A percentile compares a stretch with the other conserved stretches of the same genome.
These are phyloP conservation scores for Aquilaria sinensis DNA, from an alignment of 345 rosid species.

Conservation along the genomic window DNA sequence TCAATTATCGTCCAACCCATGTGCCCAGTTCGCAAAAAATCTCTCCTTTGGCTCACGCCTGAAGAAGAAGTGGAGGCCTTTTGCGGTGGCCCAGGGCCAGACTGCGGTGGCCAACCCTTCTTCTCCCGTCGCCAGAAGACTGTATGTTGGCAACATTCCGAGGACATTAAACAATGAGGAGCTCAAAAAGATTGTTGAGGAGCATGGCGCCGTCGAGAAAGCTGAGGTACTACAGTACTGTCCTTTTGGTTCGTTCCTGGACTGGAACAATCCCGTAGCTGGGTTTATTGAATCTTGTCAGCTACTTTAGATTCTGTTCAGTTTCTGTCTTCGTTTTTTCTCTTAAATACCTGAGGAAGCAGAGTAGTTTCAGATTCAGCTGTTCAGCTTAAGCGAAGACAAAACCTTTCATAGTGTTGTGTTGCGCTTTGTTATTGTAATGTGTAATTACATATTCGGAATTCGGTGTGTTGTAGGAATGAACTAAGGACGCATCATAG, in stretches of 20 bases:
- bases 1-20: constrained; percentile 3
- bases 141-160: constrained; percentile 80
- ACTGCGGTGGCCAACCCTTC: constrained; percentile 35
- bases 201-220: constrained; percentile 76
- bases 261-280: not conserved
- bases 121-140: constrained; percentile 47
- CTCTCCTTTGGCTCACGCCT: constrained; percentile 4
- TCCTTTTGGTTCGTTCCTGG: not conserved
- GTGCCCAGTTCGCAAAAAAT: constrained; percentile 3
- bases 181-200: constrained; percentile 56
- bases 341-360: too few relatives aligned
- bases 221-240: constrained; percentile 45
- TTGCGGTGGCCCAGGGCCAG: constrained; percentile 42
- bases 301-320: too few relatives aligned
- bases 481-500: too few relatives aligned
- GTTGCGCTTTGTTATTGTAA: too few relatives aligned
- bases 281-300: not conserved
- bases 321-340: too few relatives aligned
- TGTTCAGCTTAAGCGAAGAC: too few relatives aligned
- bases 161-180: constrained; percentile 48
- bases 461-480: too few relatives aligned
- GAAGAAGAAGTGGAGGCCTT: constrained; percentile 24
- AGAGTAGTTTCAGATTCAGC: too few relatives aligned
- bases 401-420: too few relatives aligned
- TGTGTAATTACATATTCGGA: too few relatives aligned